phyloP scores from a whole-genome alignment of 768 basidiomycete species.

The Mycena vitilis region DNA sequence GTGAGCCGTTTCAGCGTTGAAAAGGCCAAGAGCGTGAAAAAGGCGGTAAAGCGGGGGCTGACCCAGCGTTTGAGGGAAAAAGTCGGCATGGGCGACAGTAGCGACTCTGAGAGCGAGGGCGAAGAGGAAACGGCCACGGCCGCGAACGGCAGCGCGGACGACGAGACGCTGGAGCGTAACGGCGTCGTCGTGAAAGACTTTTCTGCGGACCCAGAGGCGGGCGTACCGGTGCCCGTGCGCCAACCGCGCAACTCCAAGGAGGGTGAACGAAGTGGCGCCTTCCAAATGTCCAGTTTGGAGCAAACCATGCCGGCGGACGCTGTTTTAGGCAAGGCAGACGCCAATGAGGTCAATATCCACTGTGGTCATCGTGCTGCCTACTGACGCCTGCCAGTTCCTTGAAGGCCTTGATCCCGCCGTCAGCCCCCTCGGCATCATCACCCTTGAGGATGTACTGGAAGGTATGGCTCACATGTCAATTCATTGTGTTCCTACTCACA shows the following conservation, averaged over 20 bases:
- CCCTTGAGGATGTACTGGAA: conserved; percentile 78
- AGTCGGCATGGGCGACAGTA: conserved; percentile 77
- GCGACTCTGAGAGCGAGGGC: conserved; percentile 34
- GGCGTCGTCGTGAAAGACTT: conserved; percentile 44
- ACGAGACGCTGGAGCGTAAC: conserved; percentile 33
- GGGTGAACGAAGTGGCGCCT: conserved; percentile 25
- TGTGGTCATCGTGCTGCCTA: background rate
- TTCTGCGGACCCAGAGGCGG: conserved; percentile 37
- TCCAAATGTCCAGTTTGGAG: conserved; percentile 54
- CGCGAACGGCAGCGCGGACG: conserved; percentile 21
- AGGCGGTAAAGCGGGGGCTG: conserved; percentile 83
- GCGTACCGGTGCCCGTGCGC: conserved; percentile 14
- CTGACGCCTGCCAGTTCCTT: conserved; percentile 56
- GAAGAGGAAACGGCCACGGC: conserved; percentile 13
- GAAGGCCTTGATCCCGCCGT: conserved; percentile 69
- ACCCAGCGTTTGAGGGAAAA: conserved; percentile 81
- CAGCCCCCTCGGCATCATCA: conserved; percentile 78
- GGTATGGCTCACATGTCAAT: conserved; percentile 45
- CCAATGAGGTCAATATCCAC: conserved; percentile 56
- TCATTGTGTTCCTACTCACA: background rate
- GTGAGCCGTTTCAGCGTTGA: conserved; percentile 82
- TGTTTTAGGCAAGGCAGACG: conserved; percentile 66
- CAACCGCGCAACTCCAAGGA: conserved; percentile 18
- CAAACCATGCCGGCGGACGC: conserved; percentile 78
- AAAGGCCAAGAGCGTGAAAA: conserved; percentile 82